These are phyloP conservation scores for Diaporthe citriasiana DNA, from an alignment of 2,329 filamentous ascomycete species.

Conservation along the genomic window DNA sequence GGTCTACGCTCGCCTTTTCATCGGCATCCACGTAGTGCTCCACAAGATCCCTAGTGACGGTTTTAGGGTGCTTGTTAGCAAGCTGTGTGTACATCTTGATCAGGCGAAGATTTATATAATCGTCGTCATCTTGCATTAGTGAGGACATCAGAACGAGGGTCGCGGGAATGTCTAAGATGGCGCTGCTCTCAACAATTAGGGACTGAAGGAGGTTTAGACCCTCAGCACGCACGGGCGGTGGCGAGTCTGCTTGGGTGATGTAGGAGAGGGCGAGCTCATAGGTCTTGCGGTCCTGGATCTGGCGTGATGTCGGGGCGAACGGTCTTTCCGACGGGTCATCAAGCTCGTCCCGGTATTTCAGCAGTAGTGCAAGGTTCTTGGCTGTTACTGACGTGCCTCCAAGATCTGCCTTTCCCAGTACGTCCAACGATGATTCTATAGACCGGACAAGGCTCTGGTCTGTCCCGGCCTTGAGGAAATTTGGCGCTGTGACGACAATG, in stretches of 20 bases:
- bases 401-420: constrained; percentile 56
- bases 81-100: constrained; percentile 76
- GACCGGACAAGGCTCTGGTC: constrained; percentile 57
- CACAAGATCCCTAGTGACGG: constrained; percentile 73
- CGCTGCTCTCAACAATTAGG: constrained; percentile 68
- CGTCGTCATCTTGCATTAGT: constrained; percentile 75
- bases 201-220: constrained; percentile 72
- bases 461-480: constrained; percentile 65
- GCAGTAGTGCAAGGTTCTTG: constrained; percentile 67
- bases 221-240: constrained; percentile 76
- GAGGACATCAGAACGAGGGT: constrained; percentile 74
- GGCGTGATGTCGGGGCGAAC: constrained; percentile 59
- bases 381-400: constrained; percentile 66
- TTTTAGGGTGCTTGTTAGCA: constrained; percentile 71
- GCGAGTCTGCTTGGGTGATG: constrained; percentile 72
- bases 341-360: constrained; percentile 69
- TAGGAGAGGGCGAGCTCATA: constrained; percentile 75
- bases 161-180: constrained; percentile 76
- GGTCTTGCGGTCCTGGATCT: constrained; percentile 72
- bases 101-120: constrained; percentile 79
- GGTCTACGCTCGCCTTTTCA: constrained; percentile 72
- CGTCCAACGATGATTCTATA: constrained; percentile 64
- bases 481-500: constrained; percentile 69
- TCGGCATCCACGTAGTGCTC: constrained; percentile 77
- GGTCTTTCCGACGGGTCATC: constrained; percentile 58